phyloP scores from a whole-genome alignment of 768 basidiomycete genomes.

The Naganishia onofrii region DNA sequence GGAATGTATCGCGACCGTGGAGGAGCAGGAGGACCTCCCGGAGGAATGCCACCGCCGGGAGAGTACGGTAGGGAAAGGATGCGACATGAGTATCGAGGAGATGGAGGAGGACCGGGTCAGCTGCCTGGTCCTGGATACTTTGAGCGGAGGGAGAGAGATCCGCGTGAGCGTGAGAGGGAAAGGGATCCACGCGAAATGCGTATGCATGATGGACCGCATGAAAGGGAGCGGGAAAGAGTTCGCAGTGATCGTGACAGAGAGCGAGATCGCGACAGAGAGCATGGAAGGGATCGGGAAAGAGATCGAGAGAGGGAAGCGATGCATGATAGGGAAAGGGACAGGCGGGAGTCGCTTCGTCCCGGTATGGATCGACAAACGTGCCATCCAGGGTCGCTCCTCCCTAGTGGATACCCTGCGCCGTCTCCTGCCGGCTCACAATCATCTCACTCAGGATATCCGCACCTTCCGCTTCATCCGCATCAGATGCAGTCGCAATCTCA shows the following conservation, averaged over 20 bases:
- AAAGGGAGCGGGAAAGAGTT: slow-evolving; percentile 43
- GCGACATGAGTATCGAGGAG: neutral
- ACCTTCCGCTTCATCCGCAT: neutral
- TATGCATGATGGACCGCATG: slow-evolving; percentile 31
- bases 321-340: slow-evolving; percentile 33
- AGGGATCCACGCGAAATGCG: slow-evolving; percentile 6
- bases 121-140: neutral
- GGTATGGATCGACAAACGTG: neutral
- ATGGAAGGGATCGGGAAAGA: slow-evolving; percentile 16
- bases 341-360: slow-evolving; percentile 1
- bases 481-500: neutral
- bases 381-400: neutral
- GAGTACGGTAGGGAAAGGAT: neutral
- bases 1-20: neutral
- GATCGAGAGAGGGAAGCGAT: slow-evolving; percentile 27
- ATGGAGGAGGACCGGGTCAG: neutral
- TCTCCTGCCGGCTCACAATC: neutral
- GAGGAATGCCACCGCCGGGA: neutral
- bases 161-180: neutral
- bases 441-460: neutral
- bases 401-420: neutral
- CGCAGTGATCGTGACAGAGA: neutral
- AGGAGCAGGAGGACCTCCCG: neutral
- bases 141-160: slow-evolving; percentile 4
- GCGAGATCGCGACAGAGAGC: slow-evolving; percentile 4